A percentile compares a stretch with the other conserved stretches of the same genome.
These are phyloP conservation scores for Fusarium xyrophilum DNA, from an alignment of 2,329 filamentous ascomycete genomes.

Conservation along the genomic window DNA sequence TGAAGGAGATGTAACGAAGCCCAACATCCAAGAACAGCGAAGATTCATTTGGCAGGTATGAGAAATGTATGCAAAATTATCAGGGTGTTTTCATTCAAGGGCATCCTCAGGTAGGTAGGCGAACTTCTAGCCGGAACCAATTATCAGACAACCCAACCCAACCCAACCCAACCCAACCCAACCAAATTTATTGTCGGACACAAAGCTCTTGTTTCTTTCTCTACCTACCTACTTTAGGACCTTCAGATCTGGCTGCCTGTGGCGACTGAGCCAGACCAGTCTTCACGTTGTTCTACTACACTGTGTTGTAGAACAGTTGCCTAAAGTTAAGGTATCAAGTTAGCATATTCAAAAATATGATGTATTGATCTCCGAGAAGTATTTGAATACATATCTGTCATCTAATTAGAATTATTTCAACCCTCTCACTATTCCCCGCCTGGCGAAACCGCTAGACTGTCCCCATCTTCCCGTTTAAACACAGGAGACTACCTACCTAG, in stretches of 20 bases:
- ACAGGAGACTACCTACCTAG: background rate
- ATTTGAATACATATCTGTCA: background rate
- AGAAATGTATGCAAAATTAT: background rate
- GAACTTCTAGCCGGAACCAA: background rate
- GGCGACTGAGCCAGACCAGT: slow-evolving; percentile 21
- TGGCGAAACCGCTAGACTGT: background rate
- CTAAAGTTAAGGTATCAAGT: slow-evolving; percentile 8
- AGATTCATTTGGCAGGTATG: background rate
- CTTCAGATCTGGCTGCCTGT: slow-evolving; percentile 1
- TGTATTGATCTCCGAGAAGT: background rate
- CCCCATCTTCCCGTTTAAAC: background rate
- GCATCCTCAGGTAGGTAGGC: background rate
- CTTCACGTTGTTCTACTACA: background rate
- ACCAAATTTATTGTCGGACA: background rate
- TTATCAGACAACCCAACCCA: background rate
- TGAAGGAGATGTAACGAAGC: background rate
- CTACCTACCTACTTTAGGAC: too few relatives aligned
- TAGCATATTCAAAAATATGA: background rate
- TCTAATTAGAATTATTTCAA: background rate
- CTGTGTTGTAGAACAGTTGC: background rate
- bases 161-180: too few relatives aligned
- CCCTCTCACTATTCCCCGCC: too few relatives aligned
- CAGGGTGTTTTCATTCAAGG: background rate
- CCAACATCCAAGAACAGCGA: background rate
- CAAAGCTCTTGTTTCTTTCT: slow-evolving; percentile 4